Evolutionary conservation across 1,284 basidiomycete species (phyloP).

Genomic region (Moesziomyces aphidis): DNA sequence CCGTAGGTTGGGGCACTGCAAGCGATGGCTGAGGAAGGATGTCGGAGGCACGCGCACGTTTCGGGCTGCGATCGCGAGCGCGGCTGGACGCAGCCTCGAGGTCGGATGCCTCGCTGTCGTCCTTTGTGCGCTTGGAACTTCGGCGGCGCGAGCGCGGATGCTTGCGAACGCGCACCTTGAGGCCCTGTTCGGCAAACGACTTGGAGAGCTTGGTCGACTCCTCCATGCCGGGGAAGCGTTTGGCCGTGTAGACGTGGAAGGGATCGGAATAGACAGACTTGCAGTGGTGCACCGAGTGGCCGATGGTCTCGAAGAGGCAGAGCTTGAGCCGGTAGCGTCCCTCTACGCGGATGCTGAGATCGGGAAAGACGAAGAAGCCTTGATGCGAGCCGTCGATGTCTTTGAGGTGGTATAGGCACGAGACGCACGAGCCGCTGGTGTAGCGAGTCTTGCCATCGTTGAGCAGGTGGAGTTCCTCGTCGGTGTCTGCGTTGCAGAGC

Average conservation of each 20-base stretch:
- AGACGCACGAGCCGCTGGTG: slow-evolving; percentile 89
- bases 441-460: slow-evolving; percentile 92
- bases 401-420: slow-evolving; percentile 92
- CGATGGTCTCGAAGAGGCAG: slow-evolving; percentile 86
- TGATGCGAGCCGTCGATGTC: slow-evolving; percentile 84
- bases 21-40: slow-evolving; percentile 19
- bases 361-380: slow-evolving; percentile 72
- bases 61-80: slow-evolving; percentile 26
- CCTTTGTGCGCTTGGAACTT: slow-evolving; percentile 40
- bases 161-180: slow-evolving; percentile 65
- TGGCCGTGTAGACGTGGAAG: slow-evolving; percentile 63
- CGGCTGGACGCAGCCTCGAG: slow-evolving; percentile 8
- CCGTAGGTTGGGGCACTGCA: slow-evolving; percentile 15
- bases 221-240: slow-evolving; percentile 65
- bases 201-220: slow-evolving; percentile 60
- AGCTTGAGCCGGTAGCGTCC: slow-evolving; percentile 86
- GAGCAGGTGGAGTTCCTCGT: slow-evolving; percentile 91
- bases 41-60: slow-evolving; percentile 34
- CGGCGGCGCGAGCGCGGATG: slow-evolving; percentile 51
- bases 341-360: slow-evolving; percentile 76
- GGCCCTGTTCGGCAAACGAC: slow-evolving; percentile 62
- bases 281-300: slow-evolving; percentile 68
- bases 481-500: slow-evolving; percentile 68
- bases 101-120: slow-evolving; percentile 47
- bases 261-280: slow-evolving; percentile 62